Percentiles rank a stretch among this genome's conserved stretches.
Evolutionary conservation across 345 rosid species (phyloP).

Genomic region (Eucalyptus polybractea): DNA sequence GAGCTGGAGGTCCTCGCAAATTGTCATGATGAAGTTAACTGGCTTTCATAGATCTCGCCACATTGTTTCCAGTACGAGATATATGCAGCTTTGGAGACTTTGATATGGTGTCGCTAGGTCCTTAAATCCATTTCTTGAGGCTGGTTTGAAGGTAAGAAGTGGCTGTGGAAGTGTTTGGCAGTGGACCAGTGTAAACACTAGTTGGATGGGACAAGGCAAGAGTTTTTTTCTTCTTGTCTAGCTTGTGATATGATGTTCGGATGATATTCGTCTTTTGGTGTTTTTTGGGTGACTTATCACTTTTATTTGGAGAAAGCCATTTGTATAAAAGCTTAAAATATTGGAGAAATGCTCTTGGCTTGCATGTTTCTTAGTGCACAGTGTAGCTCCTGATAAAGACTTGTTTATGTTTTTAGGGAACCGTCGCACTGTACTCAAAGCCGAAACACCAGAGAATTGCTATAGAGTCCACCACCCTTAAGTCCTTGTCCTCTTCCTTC

Average conservation of each 20-base stretch:
- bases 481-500: neutral
- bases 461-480: neutral
- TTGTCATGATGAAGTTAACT: neutral
- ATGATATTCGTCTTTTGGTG: neutral
- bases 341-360: neutral
- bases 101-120: neutral
- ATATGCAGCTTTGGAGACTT: neutral
- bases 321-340: neutral
- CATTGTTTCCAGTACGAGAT: neutral
- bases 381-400: neutral
- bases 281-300: neutral
- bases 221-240: neutral
- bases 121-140: neutral
- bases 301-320: neutral
- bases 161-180: neutral
- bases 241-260: neutral
- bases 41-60: neutral
- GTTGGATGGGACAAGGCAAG: neutral
- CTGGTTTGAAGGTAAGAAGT: neutral
- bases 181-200: neutral
- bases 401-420: neutral
- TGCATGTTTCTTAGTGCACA: neutral
- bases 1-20: neutral
- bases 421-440: neutral
- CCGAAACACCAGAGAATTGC: neutral